Percentiles rank a stretch among this genome's conserved stretches.
Conservation (phyloP, 306 rosid genomes). For the Mimosa pudica region DNA sequence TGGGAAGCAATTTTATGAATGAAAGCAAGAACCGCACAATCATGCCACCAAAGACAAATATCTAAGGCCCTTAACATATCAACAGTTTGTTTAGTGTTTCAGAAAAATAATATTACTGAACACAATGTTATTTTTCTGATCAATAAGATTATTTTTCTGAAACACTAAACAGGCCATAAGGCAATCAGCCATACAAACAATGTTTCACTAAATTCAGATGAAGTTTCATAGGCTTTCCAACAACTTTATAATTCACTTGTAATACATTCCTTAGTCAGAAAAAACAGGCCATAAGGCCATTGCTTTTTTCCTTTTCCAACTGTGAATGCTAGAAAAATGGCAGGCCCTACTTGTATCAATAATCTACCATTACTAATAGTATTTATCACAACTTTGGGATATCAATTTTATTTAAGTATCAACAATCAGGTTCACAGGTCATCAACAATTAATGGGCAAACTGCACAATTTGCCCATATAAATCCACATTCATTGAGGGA, state of each 20-base stretch:
- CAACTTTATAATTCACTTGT: neutral
- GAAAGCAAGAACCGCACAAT: no score
- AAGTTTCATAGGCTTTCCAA: neutral
- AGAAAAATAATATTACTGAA: neutral
- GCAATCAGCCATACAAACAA: neutral
- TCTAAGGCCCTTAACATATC: neutral
- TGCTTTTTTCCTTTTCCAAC: slow-evolving; percentile 3
- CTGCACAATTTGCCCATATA: slow-evolving; percentile 41
- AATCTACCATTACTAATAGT: neutral
- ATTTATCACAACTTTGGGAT: slow-evolving; percentile 24
- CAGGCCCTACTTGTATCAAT: neutral
- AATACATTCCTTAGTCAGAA: neutral
- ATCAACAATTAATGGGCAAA: slow-evolving; percentile 30
- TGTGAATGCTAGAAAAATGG: neutral
- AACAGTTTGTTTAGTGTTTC: neutral
- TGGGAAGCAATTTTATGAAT: no score
- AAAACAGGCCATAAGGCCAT: neutral
- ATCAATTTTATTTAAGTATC: slow-evolving; percentile 42
- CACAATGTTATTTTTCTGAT: no score
- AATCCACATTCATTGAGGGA: slow-evolving; percentile 49
- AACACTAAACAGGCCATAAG: no score
- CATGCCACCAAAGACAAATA: neutral
- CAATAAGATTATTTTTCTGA: no score
- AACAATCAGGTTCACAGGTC: slow-evolving; percentile 40
- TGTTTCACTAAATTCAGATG: neutral